These are phyloP conservation scores for Apiospora saccharicola DNA, from an alignment of 2,329 filamentous ascomycete species.

Conservation along the genomic window DNA sequence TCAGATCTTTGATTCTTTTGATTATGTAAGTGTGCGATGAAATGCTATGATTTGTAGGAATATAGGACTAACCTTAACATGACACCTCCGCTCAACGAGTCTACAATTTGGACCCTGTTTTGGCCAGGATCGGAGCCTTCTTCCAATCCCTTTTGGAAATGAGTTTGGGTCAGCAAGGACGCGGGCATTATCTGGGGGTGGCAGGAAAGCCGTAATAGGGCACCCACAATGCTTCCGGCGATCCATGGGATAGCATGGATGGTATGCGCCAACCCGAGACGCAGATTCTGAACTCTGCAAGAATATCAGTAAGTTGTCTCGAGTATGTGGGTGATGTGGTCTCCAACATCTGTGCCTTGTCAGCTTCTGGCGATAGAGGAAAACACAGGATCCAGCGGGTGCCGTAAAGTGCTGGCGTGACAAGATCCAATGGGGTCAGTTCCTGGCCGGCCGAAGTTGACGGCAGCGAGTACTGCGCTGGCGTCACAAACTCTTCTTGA, in stretches of 20 bases:
- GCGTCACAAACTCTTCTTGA: background rate
- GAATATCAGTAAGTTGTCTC: background rate
- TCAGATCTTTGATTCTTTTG: background rate
- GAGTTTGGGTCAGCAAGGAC: background rate
- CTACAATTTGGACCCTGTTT: background rate
- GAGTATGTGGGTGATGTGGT: background rate
- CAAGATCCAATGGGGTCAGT: background rate
- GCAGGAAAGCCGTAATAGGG: background rate
- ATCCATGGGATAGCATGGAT: constrained; percentile 9
- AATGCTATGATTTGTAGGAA: no score
- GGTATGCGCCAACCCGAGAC: background rate
- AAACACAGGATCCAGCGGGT: background rate
- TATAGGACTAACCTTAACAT: background rate
- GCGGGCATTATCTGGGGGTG: background rate
- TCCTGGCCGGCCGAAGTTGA: background rate
- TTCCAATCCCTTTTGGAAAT: background rate
- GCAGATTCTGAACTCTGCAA: background rate
- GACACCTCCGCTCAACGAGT: background rate
- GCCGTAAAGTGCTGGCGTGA: background rate
- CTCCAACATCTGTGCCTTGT: background rate
- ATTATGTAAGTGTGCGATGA: background rate
- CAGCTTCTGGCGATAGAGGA: background rate
- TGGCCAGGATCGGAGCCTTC: background rate
- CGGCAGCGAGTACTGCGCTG: background rate
- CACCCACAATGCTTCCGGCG: background rate